Percentiles rank a stretch among this genome's conserved stretches.
These are phyloP conservation scores for Abrus precatorius DNA, from an alignment of 306 rosid genomes.

Conservation along the genomic window DNA sequence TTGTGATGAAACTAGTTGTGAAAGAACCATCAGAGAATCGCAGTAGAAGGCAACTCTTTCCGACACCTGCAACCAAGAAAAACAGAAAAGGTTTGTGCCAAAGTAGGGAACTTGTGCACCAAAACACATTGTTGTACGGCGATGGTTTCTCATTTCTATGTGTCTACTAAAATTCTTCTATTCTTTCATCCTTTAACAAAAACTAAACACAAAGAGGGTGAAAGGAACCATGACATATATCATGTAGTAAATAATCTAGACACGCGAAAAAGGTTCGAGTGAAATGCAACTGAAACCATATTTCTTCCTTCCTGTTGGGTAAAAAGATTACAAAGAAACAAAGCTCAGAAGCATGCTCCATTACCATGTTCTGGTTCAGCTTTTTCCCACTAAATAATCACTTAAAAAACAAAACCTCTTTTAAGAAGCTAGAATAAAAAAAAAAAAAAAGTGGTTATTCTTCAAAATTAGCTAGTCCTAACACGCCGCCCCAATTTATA, in stretches of 20 bases:
- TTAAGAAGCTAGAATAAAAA: neutral
- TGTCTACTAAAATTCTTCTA: neutral
- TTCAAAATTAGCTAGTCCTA: neutral
- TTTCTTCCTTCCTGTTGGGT: neutral
- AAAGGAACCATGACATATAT: conserved; percentile 14
- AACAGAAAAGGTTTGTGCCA: conserved; percentile 13
- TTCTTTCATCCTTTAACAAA: conserved; percentile 17
- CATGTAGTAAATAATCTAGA: neutral
- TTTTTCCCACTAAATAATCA: neutral
- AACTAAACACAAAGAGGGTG: neutral
- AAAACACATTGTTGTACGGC: conserved; percentile 2
- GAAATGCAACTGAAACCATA: conserved; percentile 1
- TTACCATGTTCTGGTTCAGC: neutral
- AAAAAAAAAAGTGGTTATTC: neutral
- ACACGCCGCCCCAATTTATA: conserved; percentile 18
- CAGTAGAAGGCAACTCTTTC: conserved; percentile 98
- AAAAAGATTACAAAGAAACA: conserved; percentile 15
- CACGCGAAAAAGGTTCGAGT: neutral
- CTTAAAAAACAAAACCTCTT: neutral
- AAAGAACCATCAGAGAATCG: conserved; percentile 98
- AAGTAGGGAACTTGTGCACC: conserved; percentile 9
- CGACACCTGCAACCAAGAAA: conserved; percentile 78
- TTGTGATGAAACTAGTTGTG: conserved; percentile 94
- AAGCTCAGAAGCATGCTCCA: conserved; percentile 2
- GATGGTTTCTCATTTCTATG: neutral